These are phyloP conservation scores for Cyberlindnera veronae DNA, from an alignment of 805 yeast species.

Conservation along the genomic window DNA sequence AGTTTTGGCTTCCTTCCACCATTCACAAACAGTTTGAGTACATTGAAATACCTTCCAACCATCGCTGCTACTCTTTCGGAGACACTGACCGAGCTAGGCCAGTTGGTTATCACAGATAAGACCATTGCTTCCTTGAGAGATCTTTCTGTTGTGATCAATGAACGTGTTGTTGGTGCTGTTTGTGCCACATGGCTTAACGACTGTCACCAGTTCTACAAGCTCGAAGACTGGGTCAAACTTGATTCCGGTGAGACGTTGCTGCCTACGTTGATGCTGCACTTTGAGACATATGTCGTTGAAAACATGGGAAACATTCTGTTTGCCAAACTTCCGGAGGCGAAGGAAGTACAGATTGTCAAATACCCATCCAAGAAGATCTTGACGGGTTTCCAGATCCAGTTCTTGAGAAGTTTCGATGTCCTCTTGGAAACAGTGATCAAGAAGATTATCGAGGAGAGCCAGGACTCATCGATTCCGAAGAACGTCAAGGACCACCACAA, in stretches of 20 bases:
- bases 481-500: slow-evolving; percentile 42
- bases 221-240: slow-evolving; percentile 39
- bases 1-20: slow-evolving; percentile 62
- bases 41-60: slow-evolving; percentile 48
- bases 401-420: slow-evolving; percentile 42
- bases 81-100: slow-evolving; percentile 41
- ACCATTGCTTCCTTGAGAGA: slow-evolving; percentile 36
- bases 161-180: slow-evolving; percentile 43
- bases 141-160: slow-evolving; percentile 35
- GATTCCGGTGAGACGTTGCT: slow-evolving; percentile 35
- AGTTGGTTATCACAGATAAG: slow-evolving; percentile 38
- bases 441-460: slow-evolving; percentile 39
- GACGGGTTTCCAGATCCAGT: slow-evolving; percentile 39
- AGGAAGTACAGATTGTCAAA: slow-evolving; percentile 33
- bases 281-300: slow-evolving; percentile 33
- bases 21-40: slow-evolving; percentile 57
- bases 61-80: slow-evolving; percentile 42
- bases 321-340: slow-evolving; percentile 33
- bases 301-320: slow-evolving; percentile 33
- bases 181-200: slow-evolving; percentile 52
- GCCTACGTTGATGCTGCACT: slow-evolving; percentile 33
- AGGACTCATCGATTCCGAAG: slow-evolving; percentile 14
- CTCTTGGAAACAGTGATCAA: slow-evolving; percentile 41
- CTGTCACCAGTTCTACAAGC: slow-evolving; percentile 35
- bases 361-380: slow-evolving; percentile 35